These are phyloP conservation scores for Diaporthe batatas DNA, from an alignment of 2,329 filamentous ascomycete genomes.

Conservation along the genomic window DNA sequence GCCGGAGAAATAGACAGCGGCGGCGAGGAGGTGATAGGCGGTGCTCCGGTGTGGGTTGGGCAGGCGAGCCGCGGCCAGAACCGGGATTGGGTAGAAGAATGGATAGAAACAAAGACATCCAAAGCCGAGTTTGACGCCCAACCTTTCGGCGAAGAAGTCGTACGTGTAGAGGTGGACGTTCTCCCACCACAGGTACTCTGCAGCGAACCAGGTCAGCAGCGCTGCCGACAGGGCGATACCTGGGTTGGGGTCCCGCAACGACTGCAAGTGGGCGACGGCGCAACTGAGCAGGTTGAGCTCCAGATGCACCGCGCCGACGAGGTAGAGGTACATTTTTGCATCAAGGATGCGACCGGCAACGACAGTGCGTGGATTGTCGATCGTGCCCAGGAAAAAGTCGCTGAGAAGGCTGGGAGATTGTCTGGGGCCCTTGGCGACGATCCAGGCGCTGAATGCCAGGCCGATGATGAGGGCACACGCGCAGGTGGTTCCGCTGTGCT, in stretches of 20 bases:
- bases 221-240: constrained; percentile 32
- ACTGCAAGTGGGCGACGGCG: constrained; percentile 28
- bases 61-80: constrained; percentile 23
- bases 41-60: constrained; percentile 13
- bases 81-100: constrained; percentile 33
- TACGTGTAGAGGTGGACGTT: constrained; percentile 41
- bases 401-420: not conserved
- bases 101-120: constrained; percentile 40
- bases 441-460: constrained; percentile 22
- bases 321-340: constrained; percentile 38
- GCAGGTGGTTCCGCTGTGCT: constrained; percentile 9
- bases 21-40: constrained; percentile 21
- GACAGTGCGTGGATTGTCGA: constrained; percentile 33
- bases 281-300: constrained; percentile 39
- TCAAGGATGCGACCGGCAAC: constrained; percentile 27
- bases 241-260: constrained; percentile 12
- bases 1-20: constrained; percentile 27
- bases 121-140: constrained; percentile 38
- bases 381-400: constrained; percentile 33
- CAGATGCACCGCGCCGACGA: constrained; percentile 38
- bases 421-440: constrained; percentile 11
- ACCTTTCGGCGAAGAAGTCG: constrained; percentile 39
- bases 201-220: constrained; percentile 38
- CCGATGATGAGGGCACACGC: constrained; percentile 13
- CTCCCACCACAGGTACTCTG: constrained; percentile 39